Base-by-base conservation (phyloP, 257 asterid genomes). In the Rhazya stricta region DNA sequence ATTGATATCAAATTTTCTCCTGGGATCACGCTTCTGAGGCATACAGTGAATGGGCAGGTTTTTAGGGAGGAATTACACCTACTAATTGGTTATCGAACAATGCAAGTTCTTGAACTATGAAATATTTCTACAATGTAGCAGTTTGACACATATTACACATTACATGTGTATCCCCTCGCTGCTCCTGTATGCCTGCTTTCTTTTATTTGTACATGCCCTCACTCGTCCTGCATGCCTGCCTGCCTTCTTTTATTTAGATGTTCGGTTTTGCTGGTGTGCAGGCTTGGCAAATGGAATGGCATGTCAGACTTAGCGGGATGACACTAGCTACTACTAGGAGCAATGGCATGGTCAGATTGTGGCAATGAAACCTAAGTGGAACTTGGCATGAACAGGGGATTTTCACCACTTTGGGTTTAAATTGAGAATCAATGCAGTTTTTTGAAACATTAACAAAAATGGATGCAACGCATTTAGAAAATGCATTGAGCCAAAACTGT, bases 231-330 rank as follows among this genome's bases (percentile, higher is more conserved):
- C 41, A 0, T 42, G 23, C 15, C 15, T 8, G n/a, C n/a, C n/a
- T n/a, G 27, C 67, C 9, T 36, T 39, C 10, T 37, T 39, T 19
- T 2, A 0, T 1, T 51, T 12, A 67, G 41, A 27, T 25, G 51
- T 50, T 15, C 3, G 39, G 37, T 67, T 58, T 57, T 70, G 3
- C 15, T 57, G 58, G 58, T 36, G 18, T 45, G 68, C 75, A 91
- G 98, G 96, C 90, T 75, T 90, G 91, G 96, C 85, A 94, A 79
- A 89, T 91, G 97, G 96, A 92, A 81, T 94, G 98, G 98, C 97
- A 94, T 84, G 88, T 89, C 89, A 88, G n/a, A n/a, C n/a, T n/a
- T n/a, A n/a, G 99, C 15, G 99, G 99, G 72, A 94, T 89, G 97
- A 91, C 98, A 74, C 85, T 94, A 58, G 98, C 98, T 50, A 85